A percentile compares a stretch with the other conserved stretches of the same genome.
Conservation (phyloP, 106 monocot genomes). For the Apostasia shenzhenica region DNA sequence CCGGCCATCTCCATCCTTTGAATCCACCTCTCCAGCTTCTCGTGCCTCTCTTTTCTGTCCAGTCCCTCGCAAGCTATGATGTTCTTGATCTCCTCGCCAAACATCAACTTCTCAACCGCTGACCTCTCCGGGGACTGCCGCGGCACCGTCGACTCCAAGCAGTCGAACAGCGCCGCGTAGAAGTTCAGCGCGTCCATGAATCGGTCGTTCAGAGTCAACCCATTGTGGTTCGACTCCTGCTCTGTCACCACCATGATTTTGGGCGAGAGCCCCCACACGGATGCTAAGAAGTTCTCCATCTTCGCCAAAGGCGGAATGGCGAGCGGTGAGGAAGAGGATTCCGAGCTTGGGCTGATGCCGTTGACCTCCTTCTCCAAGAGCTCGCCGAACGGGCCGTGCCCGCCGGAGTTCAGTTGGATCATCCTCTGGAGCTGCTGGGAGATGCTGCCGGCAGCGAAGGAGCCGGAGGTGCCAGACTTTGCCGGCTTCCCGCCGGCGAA, state of each 20-base stretch:
- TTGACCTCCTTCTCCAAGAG: conserved; percentile 9
- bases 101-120: conserved; percentile 39
- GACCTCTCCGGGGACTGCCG: conserved; percentile 35
- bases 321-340: conserved; percentile 9
- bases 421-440: neutral
- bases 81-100: conserved; percentile 76
- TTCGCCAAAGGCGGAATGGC: conserved; percentile 1
- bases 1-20: conserved; percentile 47
- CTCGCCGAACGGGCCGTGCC: conserved; percentile 3
- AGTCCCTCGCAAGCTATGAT: conserved; percentile 61
- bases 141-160: conserved; percentile 36
- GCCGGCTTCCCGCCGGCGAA: neutral
- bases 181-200: conserved; percentile 54
- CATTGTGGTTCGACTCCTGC: conserved; percentile 48
- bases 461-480: neutral
- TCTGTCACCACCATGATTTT: conserved; percentile 44
- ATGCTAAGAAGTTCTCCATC: conserved; percentile 27
- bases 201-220: conserved; percentile 18
- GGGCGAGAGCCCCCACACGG: conserved; percentile 29
- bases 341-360: conserved; percentile 8
- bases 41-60: conserved; percentile 72
- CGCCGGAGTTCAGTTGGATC: neutral
- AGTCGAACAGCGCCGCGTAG: conserved; percentile 56
- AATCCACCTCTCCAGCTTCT: conserved; percentile 59
- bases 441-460: neutral